Conservation (phyloP, 495 filamentous ascomycete genomes). For the Hypoxylon perforatum region DNA sequence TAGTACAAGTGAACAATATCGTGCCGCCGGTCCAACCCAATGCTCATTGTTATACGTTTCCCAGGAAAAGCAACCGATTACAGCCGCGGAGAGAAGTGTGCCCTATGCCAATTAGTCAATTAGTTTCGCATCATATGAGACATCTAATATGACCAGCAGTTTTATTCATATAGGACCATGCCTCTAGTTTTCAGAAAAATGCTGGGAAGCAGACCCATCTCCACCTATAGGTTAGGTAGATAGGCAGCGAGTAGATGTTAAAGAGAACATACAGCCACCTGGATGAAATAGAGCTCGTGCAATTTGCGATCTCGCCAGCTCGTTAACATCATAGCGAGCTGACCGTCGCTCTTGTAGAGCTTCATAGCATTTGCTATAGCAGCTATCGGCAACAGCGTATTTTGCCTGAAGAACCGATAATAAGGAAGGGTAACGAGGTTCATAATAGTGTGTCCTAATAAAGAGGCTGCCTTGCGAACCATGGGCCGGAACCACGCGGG, state of each 20-base stretch:
- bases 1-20: conserved; percentile 46
- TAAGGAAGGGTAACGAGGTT: conserved; percentile 23
- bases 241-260: background rate
- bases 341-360: background rate
- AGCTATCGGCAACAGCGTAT: conserved; percentile 25
- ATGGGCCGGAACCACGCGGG: too few relatives aligned
- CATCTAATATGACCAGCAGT: too few relatives aligned
- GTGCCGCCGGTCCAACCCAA: conserved; percentile 44
- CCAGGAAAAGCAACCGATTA: conserved; percentile 50
- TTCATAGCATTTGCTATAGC: conserved; percentile 14
- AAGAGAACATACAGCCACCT: conserved; percentile 39
- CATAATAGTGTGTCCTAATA: conserved; percentile 8
- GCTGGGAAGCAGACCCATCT: too few relatives aligned
- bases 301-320: conserved; percentile 46
- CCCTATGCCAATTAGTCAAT: conserved; percentile 22
- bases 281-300: conserved; percentile 46
- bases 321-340: conserved; percentile 20
- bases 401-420: conserved; percentile 32
- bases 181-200: too few relatives aligned
- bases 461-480: conserved; percentile 7
- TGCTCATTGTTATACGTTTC: conserved; percentile 29
- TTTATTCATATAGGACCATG: too few relatives aligned
- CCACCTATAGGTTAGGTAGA: too few relatives aligned
- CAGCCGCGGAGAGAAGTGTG: conserved; percentile 44
- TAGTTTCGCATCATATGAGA: too few relatives aligned